Evolutionary conservation across 2,329 filamentous ascomycete genomes (phyloP).

Genomic region (Fusarium anthophilum): DNA sequence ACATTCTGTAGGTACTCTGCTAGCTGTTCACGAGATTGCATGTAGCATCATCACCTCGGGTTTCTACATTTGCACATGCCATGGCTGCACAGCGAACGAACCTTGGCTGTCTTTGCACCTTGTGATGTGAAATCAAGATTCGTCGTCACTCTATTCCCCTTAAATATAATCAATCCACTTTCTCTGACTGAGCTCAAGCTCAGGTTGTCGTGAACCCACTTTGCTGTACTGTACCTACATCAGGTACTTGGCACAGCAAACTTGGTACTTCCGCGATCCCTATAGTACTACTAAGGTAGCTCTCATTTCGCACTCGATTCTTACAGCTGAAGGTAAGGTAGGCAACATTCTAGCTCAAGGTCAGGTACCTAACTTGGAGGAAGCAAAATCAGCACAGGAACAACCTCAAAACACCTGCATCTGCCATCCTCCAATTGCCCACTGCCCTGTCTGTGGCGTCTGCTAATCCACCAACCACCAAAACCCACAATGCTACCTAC

Average conservation of each 20-base stretch:
- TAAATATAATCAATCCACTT: slow-evolving; percentile 17
- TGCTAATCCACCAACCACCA: slow-evolving; percentile 26
- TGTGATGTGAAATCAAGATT: not conserved
- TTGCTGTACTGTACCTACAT: slow-evolving; percentile 10
- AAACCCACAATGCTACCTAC: slow-evolving; percentile 16
- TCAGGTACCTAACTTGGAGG: not conserved
- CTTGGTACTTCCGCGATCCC: not conserved
- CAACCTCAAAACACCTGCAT: not conserved
- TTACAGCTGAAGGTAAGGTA: not conserved
- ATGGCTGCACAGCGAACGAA: not conserved
- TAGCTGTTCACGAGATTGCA: not conserved
- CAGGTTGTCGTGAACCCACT: slow-evolving; percentile 1
- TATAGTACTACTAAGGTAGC: not conserved
- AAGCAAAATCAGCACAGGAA: not conserved
- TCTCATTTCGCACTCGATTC: not conserved
- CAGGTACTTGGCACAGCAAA: slow-evolving; percentile 3
- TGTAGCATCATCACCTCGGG: slow-evolving; percentile 10
- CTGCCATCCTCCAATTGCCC: slow-evolving; percentile 6
- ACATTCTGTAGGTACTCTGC: not conserved
- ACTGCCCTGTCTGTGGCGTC: slow-evolving; percentile 25
- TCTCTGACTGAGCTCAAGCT: slow-evolving; percentile 1
- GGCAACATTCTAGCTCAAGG: not conserved
- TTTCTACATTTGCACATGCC: slow-evolving; percentile 26
- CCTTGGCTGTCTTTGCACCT: slow-evolving; percentile 1
- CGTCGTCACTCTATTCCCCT: not conserved